A percentile compares a stretch with the other conserved stretches of the same genome.
Conservation (phyloP, 306 rosid genomes). For the Vachellia collinsii region DNA sequence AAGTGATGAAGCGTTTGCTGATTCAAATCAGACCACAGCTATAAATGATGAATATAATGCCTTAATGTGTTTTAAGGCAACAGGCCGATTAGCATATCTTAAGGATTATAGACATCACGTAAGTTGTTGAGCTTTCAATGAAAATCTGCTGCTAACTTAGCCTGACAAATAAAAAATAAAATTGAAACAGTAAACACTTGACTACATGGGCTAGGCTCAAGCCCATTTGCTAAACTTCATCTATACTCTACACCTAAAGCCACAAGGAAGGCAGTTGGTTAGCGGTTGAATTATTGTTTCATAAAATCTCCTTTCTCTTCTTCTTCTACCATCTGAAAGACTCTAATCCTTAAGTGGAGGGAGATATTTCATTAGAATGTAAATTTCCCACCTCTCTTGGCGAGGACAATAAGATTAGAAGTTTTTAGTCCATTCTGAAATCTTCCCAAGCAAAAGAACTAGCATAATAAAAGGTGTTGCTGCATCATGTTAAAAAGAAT, state of each 20-base stretch:
- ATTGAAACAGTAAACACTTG: too few relatives aligned
- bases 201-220: background rate
- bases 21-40: too few relatives aligned
- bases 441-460: slow-evolving; percentile 29
- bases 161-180: slow-evolving; percentile 23
- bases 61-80: too few relatives aligned
- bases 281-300: background rate
- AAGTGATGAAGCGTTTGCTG: too few relatives aligned
- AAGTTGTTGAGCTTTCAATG: too few relatives aligned
- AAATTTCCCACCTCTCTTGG: slow-evolving; percentile 29
- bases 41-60: too few relatives aligned
- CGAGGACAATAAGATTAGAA: slow-evolving; percentile 28
- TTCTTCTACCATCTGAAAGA: background rate
- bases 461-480: slow-evolving; percentile 4
- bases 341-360: background rate
- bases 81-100: too few relatives aligned
- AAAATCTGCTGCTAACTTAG: too few relatives aligned
- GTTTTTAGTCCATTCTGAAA: background rate
- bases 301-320: background rate
- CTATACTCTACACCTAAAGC: background rate
- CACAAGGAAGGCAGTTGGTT: background rate
- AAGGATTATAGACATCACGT: too few relatives aligned
- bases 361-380: slow-evolving; percentile 31
- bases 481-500: slow-evolving; percentile 20
- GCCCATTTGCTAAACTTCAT: background rate